phyloP scores from a whole-genome alignment of 306 rosid species.

The Sicyos baderoa region DNA sequence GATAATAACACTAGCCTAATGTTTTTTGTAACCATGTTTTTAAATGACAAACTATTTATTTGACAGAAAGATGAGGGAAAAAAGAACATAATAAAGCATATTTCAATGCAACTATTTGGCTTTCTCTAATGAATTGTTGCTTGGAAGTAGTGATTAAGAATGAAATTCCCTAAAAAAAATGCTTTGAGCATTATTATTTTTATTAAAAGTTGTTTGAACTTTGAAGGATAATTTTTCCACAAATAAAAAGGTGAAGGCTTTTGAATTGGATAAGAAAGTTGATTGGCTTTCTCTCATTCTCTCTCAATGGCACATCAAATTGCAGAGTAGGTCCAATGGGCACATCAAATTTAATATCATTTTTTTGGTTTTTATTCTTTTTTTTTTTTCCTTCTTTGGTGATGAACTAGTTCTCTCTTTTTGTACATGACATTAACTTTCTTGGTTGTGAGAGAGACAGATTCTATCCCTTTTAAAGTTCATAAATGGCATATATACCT shows the following conservation, averaged over 20 bases:
- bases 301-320: constrained; percentile 2
- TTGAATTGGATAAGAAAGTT: constrained; percentile 15
- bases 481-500: background rate
- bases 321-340: constrained; percentile 2
- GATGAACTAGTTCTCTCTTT: background rate
- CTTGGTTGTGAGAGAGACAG: background rate
- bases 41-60: too few relatives aligned
- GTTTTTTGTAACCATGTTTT: too few relatives aligned
- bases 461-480: background rate
- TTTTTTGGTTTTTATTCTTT: background rate
- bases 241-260: background rate
- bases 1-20: too few relatives aligned
- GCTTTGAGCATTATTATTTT: background rate
- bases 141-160: background rate
- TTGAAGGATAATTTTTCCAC: background rate
- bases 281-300: constrained; percentile 13
- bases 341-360: background rate
- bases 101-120: too few relatives aligned
- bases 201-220: background rate
- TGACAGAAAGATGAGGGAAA: too few relatives aligned
- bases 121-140: background rate
- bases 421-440: constrained; percentile 1
- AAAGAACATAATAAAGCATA: too few relatives aligned
- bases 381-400: background rate
- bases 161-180: background rate